These are phyloP conservation scores for Firmiana major DNA, from an alignment of 345 rosid species.

Conservation along the genomic window DNA sequence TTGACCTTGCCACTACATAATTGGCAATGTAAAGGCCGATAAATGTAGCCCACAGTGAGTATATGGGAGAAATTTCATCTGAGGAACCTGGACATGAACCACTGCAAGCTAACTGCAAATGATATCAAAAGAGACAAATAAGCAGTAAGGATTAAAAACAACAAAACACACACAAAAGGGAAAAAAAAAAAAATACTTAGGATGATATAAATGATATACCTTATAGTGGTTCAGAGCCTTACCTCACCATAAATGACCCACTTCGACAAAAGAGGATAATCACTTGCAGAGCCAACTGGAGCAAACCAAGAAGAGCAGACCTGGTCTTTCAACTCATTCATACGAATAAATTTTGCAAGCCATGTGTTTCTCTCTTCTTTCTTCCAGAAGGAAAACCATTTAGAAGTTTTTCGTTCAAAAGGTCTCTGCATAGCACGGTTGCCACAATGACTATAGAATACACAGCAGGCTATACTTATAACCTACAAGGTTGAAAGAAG, in stretches of 20 bases:
- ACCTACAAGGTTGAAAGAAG: constrained; percentile 46
- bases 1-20: constrained; percentile 96
- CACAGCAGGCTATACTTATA: constrained; percentile 95
- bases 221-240: constrained; percentile 9
- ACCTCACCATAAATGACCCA: constrained; percentile 99
- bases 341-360: constrained; percentile 66
- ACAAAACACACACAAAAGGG: not conserved
- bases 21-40: constrained; percentile 98
- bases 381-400: constrained; percentile 70
- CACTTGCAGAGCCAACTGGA: constrained; percentile 98
- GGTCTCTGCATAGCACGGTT: constrained; percentile 71
- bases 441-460: constrained; percentile 98
- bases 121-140: not conserved
- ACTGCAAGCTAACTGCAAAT: constrained; percentile 53
- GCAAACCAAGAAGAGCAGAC: constrained; percentile 99
- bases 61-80: constrained; percentile 94
- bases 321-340: constrained; percentile 89
- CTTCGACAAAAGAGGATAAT: constrained; percentile 92
- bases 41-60: constrained; percentile 98
- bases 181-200: not conserved
- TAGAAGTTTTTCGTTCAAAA: constrained; percentile 43
- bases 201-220: not conserved
- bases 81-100: constrained; percentile 73
- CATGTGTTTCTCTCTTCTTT: constrained; percentile 64
- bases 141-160: constrained; percentile 14